Evolutionary conservation across 352 stramenopile species (phyloP), one percentile per base, ranked within the genome.

Genomic region (Phytophthora citricola): DNA sequence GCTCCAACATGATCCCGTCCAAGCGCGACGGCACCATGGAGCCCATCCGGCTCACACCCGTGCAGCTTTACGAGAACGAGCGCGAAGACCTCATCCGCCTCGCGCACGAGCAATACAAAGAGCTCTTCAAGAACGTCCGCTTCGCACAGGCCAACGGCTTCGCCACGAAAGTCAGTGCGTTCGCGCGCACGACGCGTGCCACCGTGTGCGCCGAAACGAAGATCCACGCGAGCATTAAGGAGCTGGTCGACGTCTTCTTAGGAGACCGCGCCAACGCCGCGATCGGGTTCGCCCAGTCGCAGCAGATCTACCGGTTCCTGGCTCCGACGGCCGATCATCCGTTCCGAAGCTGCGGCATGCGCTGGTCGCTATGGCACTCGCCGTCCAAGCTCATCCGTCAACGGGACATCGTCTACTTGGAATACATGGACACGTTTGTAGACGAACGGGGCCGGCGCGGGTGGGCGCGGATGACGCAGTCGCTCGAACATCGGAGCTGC

Each of bases 371-470:
- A 39, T 89, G 79, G 79, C 67, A 89, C 58, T 81, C 76, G 39
- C 78, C 81, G 2, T 83, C 79, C 14, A 83, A 81, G 65, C 73
- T 91, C 64, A 77, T 83, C 17, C 77, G 81, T 9, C 76, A 84
- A 55, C 73, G 79, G 22, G 81, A 91, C 39, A 77, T 89, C 7
- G 59, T 85, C 40, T 90, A 87, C 69, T 64, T 90, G 44, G 81
- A 90, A 64, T 87, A 86, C 61, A 88, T 81, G 73, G 79, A 92
- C 60, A 73, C 66, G 20, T 92, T 90, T 43, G 66, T 89, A 15
- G 72, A 86, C 58, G 76, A 88, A 31, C 48, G 78, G 12, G 84
- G 81, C 0, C 79, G 79, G 22, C 72, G 73, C 27, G 81, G 84
- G 6, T 92, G 84, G 84, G 84, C 84, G 1, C 57, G 68, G 12